These are phyloP conservation scores for Alternaria rosae DNA, from an alignment of 2,329 filamentous ascomycete species.

Conservation along the genomic window DNA sequence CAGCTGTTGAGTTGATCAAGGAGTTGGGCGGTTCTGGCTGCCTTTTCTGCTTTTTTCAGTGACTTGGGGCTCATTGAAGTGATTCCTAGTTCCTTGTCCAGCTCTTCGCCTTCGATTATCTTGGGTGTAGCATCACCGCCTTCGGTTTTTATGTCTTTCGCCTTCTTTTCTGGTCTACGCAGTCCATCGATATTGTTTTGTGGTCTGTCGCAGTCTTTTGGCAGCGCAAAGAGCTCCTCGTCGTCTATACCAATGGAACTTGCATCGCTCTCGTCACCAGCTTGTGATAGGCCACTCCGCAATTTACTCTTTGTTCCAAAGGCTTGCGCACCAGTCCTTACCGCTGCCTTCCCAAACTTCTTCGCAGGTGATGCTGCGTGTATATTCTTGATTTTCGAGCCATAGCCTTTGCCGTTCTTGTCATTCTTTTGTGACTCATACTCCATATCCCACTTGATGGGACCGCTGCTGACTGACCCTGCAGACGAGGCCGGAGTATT, in stretches of 20 bases:
- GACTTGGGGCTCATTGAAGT: background rate
- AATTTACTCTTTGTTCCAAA: background rate
- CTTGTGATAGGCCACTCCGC: background rate
- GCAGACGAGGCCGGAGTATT: constrained; percentile 18
- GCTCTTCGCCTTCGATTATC: constrained; percentile 6
- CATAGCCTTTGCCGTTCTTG: constrained; percentile 3
- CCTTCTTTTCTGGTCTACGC: constrained; percentile 8
- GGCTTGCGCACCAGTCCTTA: background rate
- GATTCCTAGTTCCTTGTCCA: background rate
- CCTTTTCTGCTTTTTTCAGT: background rate
- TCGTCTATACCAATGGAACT: constrained; percentile 9
- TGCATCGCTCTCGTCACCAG: constrained; percentile 2
- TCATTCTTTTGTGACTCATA: constrained; percentile 16
- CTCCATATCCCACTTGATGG: constrained; percentile 18
- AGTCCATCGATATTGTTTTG: constrained; percentile 11
- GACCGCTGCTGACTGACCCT: constrained; percentile 1
- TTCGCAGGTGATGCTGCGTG: constrained; percentile 14
- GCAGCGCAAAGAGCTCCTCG: constrained; percentile 5
- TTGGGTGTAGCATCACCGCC: background rate
- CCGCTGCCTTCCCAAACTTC: constrained; percentile 5
- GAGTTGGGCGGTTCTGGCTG: constrained; percentile 16
- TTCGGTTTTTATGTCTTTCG: background rate
- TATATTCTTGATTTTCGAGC: constrained; percentile 18
- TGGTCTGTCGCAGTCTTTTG: background rate
- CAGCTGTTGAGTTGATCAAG: constrained; percentile 26